These are phyloP conservation scores for Hordeum vulgare DNA, from an alignment of 176 grass and related monocot species.

Conservation along the genomic window MorexV3_pseudomolecules_assembly NC_058524.1:406967096-406967595, in stretches of 20 bases:
- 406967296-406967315: neutral
- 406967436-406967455: neutral
- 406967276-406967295: neutral
- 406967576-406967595: neutral
- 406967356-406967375: neutral
- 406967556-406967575: neutral
- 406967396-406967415: neutral
- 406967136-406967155: too few relatives aligned
- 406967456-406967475: neutral
- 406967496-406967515: slow-evolving; percentile 9
- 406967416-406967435: slow-evolving; percentile 23
- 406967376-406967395: neutral
- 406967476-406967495: slow-evolving; percentile 15
- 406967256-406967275: neutral
- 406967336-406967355: neutral
- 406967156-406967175: too few relatives aligned
- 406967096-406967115: too few relatives aligned
- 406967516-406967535: neutral
- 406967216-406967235: too few relatives aligned
- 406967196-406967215: too few relatives aligned
- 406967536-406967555: neutral
- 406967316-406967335: neutral
- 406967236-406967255: neutral
- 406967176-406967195: too few relatives aligned
- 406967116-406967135: too few relatives aligned